Percentiles rank a stretch among this genome's conserved stretches.
phyloP scores from a whole-genome alignment of 345 rosid species.

The Populus ilicifolia region DNA sequence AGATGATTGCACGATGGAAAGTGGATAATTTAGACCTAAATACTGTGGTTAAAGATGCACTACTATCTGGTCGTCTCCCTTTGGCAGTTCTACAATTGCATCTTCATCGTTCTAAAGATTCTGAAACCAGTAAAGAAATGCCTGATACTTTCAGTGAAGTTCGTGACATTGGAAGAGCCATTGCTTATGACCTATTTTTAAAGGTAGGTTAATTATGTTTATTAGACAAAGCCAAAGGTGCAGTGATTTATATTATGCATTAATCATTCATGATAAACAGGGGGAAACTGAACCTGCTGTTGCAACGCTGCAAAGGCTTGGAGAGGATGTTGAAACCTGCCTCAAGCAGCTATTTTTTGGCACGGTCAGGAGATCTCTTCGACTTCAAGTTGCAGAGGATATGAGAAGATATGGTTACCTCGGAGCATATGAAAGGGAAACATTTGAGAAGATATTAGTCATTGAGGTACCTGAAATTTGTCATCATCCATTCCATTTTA shows the following conservation, averaged over 20 bases:
- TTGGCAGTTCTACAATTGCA: constrained; percentile 95
- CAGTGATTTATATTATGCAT: constrained; percentile 19
- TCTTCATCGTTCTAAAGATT: constrained; percentile 73
- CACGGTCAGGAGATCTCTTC: constrained; percentile 77
- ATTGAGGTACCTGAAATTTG: constrained; percentile 64
- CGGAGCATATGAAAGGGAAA: constrained; percentile 69
- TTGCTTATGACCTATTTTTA: constrained; percentile 90
- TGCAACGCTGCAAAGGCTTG: constrained; percentile 84
- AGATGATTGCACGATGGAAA: constrained; percentile 98
- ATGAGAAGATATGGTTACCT: constrained; percentile 68
- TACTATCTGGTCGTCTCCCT: constrained; percentile 90
- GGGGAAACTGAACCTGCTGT: constrained; percentile 88
- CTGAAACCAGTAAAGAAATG: constrained; percentile 45
- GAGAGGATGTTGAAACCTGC: constrained; percentile 79
- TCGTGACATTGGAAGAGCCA: constrained; percentile 80
- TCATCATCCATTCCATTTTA: constrained; percentile 11
- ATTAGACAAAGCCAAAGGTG: constrained; percentile 9
- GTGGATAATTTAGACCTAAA: constrained; percentile 70
- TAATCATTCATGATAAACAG: constrained; percentile 50
- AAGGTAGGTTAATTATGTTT: constrained; percentile 55
- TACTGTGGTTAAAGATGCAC: constrained; percentile 90
- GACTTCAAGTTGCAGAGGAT: constrained; percentile 71
- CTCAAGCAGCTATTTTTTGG: constrained; percentile 91
- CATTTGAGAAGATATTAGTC: constrained; percentile 67
- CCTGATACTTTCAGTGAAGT: constrained; percentile 87